Base-by-base conservation (phyloP, 495 filamentous ascomycete species). In the Aspergillus egyptiacus region DNA sequence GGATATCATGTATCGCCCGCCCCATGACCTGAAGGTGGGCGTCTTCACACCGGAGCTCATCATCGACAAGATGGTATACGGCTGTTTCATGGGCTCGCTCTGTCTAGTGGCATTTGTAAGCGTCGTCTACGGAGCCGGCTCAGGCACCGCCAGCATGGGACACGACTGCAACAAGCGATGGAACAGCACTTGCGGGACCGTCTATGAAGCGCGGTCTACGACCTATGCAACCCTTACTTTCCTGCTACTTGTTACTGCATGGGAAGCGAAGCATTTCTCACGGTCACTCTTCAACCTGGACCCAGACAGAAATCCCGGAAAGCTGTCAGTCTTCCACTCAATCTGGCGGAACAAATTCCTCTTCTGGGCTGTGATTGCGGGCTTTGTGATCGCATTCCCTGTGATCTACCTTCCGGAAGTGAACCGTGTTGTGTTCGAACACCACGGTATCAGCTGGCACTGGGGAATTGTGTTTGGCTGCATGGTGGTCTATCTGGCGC, bases 201-300 rank as follows among this genome's bases (percentile, higher is more conserved):
- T 88, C 1, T 90, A 87, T 67, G 83, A 84, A 20, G 88, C 86
- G 13, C 77, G 88, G 11, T 84, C 85, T 1, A 83, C 88, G 24
- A 81, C 82, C 6, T 94, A 90, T 54, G 84, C 81, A 13, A 84
- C 82, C 36, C 73, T 90, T 14, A 89, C 86, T 0, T 89, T 83
- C 72, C 68, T 87, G 34, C 76, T 86, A 17, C 77, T 89, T 6
- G 73, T 89, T 54, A 80, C 77, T 19, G 85, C 85, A 3, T 87
- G 83, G 83, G 84, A 89, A 65, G 81, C 87, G 57, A 86, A 86
- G 63, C 73, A 79, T 60, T 79, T 88, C 51, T 78, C 82, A 1
- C 78, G 82, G 4, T 81, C 77, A 33, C 66, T 89, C 58, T 87
- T 89, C 69, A 78, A 78, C 23, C 72, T 89, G 33, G 77, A 86